phyloP scores from a whole-genome alignment of 2,329 filamentous ascomycete genomes.

The Leptosphaerulina australis region DNA sequence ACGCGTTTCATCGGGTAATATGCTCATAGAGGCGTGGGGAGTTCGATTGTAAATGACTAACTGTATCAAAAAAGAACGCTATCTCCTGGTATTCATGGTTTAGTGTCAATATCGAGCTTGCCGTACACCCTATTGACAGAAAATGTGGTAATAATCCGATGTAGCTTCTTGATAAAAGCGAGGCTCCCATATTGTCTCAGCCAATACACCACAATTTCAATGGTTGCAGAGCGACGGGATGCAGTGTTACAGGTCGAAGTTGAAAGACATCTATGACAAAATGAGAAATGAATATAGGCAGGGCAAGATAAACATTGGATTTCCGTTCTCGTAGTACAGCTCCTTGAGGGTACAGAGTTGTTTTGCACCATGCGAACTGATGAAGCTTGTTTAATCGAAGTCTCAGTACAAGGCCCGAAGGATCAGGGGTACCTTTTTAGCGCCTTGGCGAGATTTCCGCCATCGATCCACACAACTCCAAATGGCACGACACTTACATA shows the following conservation, averaged over 20 bases:
- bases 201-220: not conserved
- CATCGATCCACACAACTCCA: not conserved
- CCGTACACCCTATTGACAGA: not conserved
- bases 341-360: not conserved
- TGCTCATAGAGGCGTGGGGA: conserved; percentile 2
- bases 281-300: conserved; percentile 1
- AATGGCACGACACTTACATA: not conserved
- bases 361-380: not conserved
- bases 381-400: conserved; percentile 14
- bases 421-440: not conserved
- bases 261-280: not conserved
- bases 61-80: not conserved
- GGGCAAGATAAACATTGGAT: not conserved
- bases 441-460: conserved; percentile 3
- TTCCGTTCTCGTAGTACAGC: not conserved
- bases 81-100: not conserved
- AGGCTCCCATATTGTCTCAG: not conserved
- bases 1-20: conserved; percentile 11
- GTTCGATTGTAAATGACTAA: not conserved
- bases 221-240: not conserved
- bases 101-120: not conserved
- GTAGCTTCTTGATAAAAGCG: not conserved
- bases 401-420: conserved; percentile 2
- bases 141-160: not conserved
- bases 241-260: not conserved